These are phyloP conservation scores for Miscanthus lutarioriparius DNA, from an alignment of 176 grass and related monocot species.

Conservation along the genomic window DNA sequence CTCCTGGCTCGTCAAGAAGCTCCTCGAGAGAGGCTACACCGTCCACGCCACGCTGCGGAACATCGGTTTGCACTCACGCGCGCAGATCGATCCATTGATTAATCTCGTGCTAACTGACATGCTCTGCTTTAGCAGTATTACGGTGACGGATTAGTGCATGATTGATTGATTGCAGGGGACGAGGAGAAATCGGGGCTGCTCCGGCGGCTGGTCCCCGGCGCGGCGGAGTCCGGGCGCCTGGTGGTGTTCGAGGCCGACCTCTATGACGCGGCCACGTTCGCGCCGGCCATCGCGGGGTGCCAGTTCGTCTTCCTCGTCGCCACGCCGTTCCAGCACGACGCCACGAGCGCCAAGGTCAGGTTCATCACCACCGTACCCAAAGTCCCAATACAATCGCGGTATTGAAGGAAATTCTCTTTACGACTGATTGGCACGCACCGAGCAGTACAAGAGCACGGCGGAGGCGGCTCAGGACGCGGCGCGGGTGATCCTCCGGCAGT, in stretches of 20 bases:
- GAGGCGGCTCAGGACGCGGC: slow-evolving; percentile 38
- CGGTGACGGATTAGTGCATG: too few species aligned
- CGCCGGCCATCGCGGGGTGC: slow-evolving; percentile 41
- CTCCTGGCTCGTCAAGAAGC: slow-evolving; percentile 43
- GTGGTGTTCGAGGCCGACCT: slow-evolving; percentile 1
- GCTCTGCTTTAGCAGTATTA: background rate
- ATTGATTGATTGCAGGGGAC: slow-evolving; percentile 31
- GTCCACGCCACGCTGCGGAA: slow-evolving; percentile 33
- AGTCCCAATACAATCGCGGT: too few species aligned
- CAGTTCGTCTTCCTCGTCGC: slow-evolving; percentile 58
- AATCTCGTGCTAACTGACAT: background rate
- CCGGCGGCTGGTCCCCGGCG: slow-evolving; percentile 36
- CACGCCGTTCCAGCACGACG: slow-evolving; percentile 25
- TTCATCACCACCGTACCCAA: too few species aligned
- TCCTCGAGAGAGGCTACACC: slow-evolving; percentile 26
- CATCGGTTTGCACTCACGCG: background rate
- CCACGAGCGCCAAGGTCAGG: background rate
- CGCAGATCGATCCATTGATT: background rate
- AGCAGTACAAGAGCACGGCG: slow-evolving; percentile 46
- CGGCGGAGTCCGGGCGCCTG: slow-evolving; percentile 16
- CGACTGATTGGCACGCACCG: background rate
- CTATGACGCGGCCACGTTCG: slow-evolving; percentile 33
- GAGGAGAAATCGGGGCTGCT: slow-evolving; percentile 36
- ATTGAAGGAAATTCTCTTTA: background rate
- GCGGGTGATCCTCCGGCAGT: slow-evolving; percentile 42